Percentiles rank a stretch among this genome's conserved stretches.
Conservation (phyloP, 106 monocot species). For the Ottelia alismoides region DNA sequence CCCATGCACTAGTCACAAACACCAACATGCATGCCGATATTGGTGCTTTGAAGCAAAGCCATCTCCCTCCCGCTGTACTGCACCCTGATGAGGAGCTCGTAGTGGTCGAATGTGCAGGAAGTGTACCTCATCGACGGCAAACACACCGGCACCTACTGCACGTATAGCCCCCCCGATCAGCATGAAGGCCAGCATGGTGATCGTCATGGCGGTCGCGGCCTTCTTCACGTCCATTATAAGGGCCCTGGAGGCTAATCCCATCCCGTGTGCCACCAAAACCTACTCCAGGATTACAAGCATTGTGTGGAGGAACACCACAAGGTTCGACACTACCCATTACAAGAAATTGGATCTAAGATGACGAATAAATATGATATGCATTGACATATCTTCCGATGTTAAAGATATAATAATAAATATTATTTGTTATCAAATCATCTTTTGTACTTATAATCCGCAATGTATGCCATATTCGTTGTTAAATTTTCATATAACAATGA, state of each 20-base stretch:
- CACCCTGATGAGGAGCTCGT: constrained; percentile 43
- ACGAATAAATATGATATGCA: too few species aligned
- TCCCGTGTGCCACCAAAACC: constrained; percentile 78
- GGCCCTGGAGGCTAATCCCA: constrained; percentile 62
- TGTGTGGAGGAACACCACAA: constrained; percentile 42
- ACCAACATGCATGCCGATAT: constrained; percentile 1
- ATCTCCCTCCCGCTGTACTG: constrained; percentile 40
- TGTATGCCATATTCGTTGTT: too few species aligned
- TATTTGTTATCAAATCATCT: too few species aligned
- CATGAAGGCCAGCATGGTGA: constrained; percentile 81
- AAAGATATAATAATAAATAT: too few species aligned
- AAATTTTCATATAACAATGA: too few species aligned
- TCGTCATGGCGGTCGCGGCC: constrained; percentile 60
- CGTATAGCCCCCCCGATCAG: constrained; percentile 82
- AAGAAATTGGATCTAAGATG: too few species aligned
- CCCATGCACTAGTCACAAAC: constrained; percentile 26
- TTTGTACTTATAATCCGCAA: too few species aligned
- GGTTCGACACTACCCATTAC: constrained; percentile 42
- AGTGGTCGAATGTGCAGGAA: constrained; percentile 79
- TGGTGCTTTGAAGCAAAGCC: constrained; percentile 1
- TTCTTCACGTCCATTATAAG: constrained; percentile 76
- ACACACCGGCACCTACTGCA: constrained; percentile 54
- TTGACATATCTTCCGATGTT: too few species aligned
- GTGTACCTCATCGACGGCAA: constrained; percentile 71
- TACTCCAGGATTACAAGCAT: constrained; percentile 55